Percentiles rank a stretch among this genome's conserved stretches.
These are phyloP conservation scores for Aspergillus puulaauensis DNA, from an alignment of 2,329 filamentous ascomycete species.

Conservation along the genomic window DNA sequence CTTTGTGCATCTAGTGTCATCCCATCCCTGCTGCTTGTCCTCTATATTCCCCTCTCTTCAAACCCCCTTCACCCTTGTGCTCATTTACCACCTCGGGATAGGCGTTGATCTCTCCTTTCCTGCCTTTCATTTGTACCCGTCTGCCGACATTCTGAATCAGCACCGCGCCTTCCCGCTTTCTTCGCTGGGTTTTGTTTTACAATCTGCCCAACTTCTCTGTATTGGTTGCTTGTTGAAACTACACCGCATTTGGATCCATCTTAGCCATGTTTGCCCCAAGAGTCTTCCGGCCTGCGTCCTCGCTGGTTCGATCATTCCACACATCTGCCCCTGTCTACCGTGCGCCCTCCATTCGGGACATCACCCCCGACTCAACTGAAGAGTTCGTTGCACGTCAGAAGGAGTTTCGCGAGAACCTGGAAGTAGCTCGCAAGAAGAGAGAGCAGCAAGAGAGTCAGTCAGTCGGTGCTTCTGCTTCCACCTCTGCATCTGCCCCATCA, in stretches of 20 bases:
- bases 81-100: constrained; percentile 7
- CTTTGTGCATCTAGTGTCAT: constrained; percentile 15
- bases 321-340: constrained; percentile 52
- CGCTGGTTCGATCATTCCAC: constrained; percentile 58
- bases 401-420: constrained; percentile 79
- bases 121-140: not conserved
- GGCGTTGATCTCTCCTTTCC: not conserved
- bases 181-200: constrained; percentile 1
- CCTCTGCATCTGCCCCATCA: constrained; percentile 39
- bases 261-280: constrained; percentile 46
- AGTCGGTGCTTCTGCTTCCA: constrained; percentile 48
- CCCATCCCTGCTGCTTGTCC: constrained; percentile 13
- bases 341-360: constrained; percentile 80
- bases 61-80: constrained; percentile 10
- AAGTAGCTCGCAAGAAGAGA: constrained; percentile 72
- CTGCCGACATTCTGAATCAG: not conserved
- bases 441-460: constrained; percentile 82
- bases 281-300: constrained; percentile 50
- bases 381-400: constrained; percentile 82
- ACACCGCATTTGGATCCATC: constrained; percentile 8
- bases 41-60: constrained; percentile 11
- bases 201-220: constrained; percentile 1
- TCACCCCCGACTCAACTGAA: constrained; percentile 69
- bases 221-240: not conserved
- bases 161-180: constrained; percentile 1